Conservation (phyloP, 441 rosid genomes). For the Viola pubescens region DNA sequence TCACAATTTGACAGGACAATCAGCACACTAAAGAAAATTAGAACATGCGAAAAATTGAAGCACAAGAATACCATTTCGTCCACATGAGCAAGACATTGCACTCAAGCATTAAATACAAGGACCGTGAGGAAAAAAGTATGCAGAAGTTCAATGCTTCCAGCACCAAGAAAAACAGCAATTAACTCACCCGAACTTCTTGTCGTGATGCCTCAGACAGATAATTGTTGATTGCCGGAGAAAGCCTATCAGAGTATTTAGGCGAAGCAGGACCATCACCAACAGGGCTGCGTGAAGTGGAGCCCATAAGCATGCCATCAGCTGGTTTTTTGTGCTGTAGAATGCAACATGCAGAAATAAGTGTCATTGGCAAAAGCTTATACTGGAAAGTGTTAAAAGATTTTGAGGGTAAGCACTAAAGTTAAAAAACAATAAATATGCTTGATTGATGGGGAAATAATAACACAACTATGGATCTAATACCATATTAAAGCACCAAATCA, state of each 20-base stretch:
- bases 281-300: conserved; percentile 87
- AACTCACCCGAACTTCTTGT: conserved; percentile 91
- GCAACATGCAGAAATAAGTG: conserved; percentile 7
- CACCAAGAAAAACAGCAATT: neutral
- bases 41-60: no score
- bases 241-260: conserved; percentile 95
- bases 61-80: no score
- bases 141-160: neutral
- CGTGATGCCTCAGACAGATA: conserved; percentile 98
- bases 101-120: neutral
- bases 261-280: conserved; percentile 79
- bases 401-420: no score
- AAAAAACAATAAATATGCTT: no score
- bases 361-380: no score
- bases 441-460: no score
- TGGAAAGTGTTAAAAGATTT: no score
- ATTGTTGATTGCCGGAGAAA: conserved; percentile 88
- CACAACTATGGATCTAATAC: no score
- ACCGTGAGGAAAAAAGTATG: neutral
- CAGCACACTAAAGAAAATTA: neutral
- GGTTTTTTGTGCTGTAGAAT: conserved; percentile 79
- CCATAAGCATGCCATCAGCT: conserved; percentile 84
- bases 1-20: conserved; percentile 13
- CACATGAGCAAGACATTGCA: neutral
- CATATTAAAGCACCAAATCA: no score